These are phyloP conservation scores for Lavandula angustifolia DNA, from an alignment of 257 asterid genomes.

Conservation along the genomic window DNA sequence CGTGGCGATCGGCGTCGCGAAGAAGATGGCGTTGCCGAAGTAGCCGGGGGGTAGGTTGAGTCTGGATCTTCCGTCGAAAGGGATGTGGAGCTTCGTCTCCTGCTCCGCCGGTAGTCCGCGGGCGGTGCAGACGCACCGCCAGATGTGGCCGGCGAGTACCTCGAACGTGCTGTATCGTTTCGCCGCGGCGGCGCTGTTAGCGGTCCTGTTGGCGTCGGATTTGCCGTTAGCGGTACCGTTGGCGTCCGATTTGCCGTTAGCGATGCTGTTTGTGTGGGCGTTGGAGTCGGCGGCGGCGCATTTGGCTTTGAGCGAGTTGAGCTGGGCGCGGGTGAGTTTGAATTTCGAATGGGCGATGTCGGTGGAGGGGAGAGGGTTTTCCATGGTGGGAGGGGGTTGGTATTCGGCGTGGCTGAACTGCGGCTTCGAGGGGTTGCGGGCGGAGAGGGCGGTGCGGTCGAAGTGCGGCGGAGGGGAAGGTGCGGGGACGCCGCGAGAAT, in stretches of 20 bases:
- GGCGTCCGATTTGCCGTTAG: too few species aligned
- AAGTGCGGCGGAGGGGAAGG: slow-evolving; percentile 23
- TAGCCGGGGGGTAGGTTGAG: slow-evolving; percentile 6
- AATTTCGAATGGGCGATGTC: slow-evolving; percentile 12
- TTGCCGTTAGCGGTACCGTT: too few species aligned
- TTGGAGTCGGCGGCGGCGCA: neutral
- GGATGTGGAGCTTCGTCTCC: slow-evolving; percentile 26
- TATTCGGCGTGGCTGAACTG: slow-evolving; percentile 20
- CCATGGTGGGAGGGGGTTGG: slow-evolving; percentile 25
- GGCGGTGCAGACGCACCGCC: slow-evolving; percentile 21
- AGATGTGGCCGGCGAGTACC: slow-evolving; percentile 21
- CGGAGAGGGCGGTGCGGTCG: slow-evolving; percentile 19
- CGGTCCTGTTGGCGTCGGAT: neutral
- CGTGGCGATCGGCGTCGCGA: slow-evolving; percentile 20
- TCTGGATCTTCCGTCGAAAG: slow-evolving; percentile 12
- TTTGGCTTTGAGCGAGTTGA: slow-evolving; percentile 9
- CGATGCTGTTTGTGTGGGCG: neutral
- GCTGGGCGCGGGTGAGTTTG: slow-evolving; percentile 17
- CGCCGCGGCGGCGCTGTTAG: neutral
- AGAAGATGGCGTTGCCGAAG: slow-evolving; percentile 27
- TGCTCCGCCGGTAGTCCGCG: slow-evolving; percentile 2
- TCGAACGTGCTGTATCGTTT: slow-evolving; percentile 16
- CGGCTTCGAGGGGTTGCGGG: neutral
- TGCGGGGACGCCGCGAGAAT: slow-evolving; percentile 59
- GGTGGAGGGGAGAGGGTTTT: neutral